Evolutionary conservation across 208 protist species (phyloP).

Genomic region (Crithidia acanthocephali): DNA sequence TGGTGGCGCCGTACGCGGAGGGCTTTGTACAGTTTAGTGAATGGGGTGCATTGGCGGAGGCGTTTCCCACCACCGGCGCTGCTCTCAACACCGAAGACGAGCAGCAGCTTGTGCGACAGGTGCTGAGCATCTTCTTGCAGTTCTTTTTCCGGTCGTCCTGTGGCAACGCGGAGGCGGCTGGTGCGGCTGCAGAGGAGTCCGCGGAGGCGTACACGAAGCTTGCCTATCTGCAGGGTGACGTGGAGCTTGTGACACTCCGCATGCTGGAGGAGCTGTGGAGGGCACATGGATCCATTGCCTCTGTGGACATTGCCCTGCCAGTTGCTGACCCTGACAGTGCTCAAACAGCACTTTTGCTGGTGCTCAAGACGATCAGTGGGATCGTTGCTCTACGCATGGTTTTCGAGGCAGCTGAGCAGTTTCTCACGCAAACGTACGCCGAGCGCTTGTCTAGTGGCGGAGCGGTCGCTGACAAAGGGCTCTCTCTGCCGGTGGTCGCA

Average conservation of each 20-base stretch:
- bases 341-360: conserved; percentile 14
- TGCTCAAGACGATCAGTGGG: conserved; percentile 37
- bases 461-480: conserved; percentile 17
- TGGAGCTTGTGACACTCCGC: conserved; percentile 59
- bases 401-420: conserved; percentile 52
- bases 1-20: conserved; percentile 70
- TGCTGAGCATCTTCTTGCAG: conserved; percentile 42
- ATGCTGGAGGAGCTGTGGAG: conserved; percentile 31
- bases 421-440: conserved; percentile 39
- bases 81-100: conserved; percentile 26
- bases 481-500: conserved; percentile 22
- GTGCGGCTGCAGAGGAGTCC: conserved; percentile 1
- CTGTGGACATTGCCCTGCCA: conserved; percentile 8
- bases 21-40: conserved; percentile 65
- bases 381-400: conserved; percentile 49
- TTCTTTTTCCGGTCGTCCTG: conserved; percentile 55
- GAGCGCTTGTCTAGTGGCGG: conserved; percentile 10
- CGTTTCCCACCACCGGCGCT: conserved; percentile 24
- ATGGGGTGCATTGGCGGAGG: conserved; percentile 27
- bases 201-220: conserved; percentile 20
- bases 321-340: background rate
- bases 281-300: conserved; percentile 1
- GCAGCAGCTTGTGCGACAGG: conserved; percentile 24
- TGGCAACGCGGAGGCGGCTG: conserved; percentile 12
- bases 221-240: conserved; percentile 47